Evolutionary conservation across 1,284 basidiomycete species (phyloP).

Genomic region (Microbotryum violaceum): DNA sequence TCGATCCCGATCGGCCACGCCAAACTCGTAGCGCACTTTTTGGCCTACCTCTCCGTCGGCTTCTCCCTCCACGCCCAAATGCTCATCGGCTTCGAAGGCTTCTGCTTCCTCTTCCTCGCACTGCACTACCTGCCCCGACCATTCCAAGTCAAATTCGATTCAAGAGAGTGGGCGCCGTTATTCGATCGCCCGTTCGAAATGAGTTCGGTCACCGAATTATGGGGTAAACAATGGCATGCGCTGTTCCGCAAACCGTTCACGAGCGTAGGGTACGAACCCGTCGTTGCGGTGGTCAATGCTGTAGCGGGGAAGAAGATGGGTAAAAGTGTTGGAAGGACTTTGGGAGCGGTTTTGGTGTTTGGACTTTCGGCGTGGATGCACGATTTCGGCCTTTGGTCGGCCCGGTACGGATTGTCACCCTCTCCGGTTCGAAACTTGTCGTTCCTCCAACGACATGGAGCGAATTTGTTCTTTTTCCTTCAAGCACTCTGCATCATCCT

Average conservation of each 20-base stretch:
- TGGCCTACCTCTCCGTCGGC: constrained; percentile 17
- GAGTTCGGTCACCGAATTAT: constrained; percentile 13
- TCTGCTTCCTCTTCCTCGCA: constrained; percentile 1
- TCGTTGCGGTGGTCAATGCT: not conserved
- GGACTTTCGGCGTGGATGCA: constrained; percentile 18
- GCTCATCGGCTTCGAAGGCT: constrained; percentile 18
- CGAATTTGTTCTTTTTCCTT: too few species aligned
- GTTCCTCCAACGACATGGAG: too few species aligned
- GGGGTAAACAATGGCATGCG: constrained; percentile 17
- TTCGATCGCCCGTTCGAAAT: constrained; percentile 16
- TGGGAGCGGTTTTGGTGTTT: constrained; percentile 17
- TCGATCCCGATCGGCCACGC: not conserved
- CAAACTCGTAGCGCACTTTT: not conserved
- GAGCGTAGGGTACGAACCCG: constrained; percentile 11
- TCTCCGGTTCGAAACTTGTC: too few species aligned
- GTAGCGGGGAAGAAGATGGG: not conserved
- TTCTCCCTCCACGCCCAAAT: constrained; percentile 19
- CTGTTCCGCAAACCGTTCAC: constrained; percentile 15
- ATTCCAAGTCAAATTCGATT: constrained; percentile 9
- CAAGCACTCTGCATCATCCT: too few species aligned
- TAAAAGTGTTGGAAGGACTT: not conserved
- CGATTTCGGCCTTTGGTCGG: constrained; percentile 6
- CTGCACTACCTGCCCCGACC: not conserved
- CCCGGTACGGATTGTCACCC: too few species aligned
- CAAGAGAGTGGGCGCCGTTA: constrained; percentile 16